Percentiles rank a stretch among this genome's conserved stretches.
phyloP scores from a whole-genome alignment of 164 flowering plant species.

The Annona cherimola region DNA sequence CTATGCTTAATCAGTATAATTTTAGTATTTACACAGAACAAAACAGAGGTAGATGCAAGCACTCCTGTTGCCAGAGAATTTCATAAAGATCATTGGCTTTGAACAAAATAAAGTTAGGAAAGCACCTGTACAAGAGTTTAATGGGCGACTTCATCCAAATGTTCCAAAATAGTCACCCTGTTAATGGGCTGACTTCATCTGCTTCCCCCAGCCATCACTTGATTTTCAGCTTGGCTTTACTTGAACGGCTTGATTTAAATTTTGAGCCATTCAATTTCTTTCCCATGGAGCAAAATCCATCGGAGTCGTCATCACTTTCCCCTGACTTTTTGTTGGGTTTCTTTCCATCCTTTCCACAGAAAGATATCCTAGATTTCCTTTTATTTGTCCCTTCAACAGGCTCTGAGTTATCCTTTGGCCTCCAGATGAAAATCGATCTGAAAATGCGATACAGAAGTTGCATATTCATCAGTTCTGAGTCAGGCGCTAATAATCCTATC shows the following conservation, averaged over 20 bases:
- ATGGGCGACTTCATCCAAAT: too few relatives aligned
- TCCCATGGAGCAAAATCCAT: slow-evolving; percentile 29
- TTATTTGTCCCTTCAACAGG: slow-evolving; percentile 33
- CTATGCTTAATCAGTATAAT: too few relatives aligned
- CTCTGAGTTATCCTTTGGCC: slow-evolving; percentile 51
- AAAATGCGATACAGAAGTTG: slow-evolving; percentile 4
- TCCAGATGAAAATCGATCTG: slow-evolving; percentile 90
- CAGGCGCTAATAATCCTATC: too few relatives aligned
- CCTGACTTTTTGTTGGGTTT: slow-evolving; percentile 33
- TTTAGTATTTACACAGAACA: too few relatives aligned
- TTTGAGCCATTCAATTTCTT: slow-evolving; percentile 29
- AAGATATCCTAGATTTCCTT: slow-evolving; percentile 28
- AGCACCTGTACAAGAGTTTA: too few relatives aligned
- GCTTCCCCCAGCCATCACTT: too few relatives aligned
- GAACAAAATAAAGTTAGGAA: too few relatives aligned
- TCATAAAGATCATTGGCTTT: too few relatives aligned
- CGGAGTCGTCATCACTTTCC: slow-evolving; percentile 47
- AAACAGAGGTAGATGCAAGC: too few relatives aligned
- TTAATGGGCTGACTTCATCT: background rate
- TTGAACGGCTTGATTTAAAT: slow-evolving; percentile 14
- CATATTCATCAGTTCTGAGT: too few relatives aligned
- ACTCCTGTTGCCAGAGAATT: too few relatives aligned
- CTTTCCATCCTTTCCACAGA: slow-evolving; percentile 46
- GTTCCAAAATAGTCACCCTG: too few relatives aligned
- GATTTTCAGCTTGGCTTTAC: slow-evolving; percentile 10